phyloP scores from a whole-genome alignment of 129 eudicot genomes.

The Rutidosis leptorrhynchoides region DNA sequence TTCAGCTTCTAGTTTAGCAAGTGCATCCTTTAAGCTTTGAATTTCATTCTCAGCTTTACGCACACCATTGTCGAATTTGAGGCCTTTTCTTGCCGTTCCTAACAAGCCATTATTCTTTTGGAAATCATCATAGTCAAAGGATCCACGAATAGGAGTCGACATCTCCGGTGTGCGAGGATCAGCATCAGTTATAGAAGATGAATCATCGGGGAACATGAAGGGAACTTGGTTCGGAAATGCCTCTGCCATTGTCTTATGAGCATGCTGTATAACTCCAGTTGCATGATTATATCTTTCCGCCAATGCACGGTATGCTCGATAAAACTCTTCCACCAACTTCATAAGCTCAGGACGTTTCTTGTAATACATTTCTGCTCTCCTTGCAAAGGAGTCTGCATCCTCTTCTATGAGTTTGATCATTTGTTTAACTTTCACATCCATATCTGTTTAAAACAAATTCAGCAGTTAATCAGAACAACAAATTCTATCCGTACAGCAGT shows the following conservation, averaged over 20 bases:
- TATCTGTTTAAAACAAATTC: slow-evolving; percentile 38
- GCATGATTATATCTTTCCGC: slow-evolving; percentile 93
- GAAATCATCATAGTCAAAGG: no score
- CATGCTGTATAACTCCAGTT: slow-evolving; percentile 82
- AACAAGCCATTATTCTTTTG: no score
- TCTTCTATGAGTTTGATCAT: slow-evolving; percentile 86
- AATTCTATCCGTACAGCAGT: no score
- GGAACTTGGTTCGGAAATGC: slow-evolving; percentile 79
- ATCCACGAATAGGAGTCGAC: no score
- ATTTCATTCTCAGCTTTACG: no score
- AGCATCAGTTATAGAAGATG: slow-evolving; percentile 38
- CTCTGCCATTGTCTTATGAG: slow-evolving; percentile 82
- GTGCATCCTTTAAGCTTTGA: no score
- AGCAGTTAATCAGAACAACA: no score
- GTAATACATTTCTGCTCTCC: slow-evolving; percentile 89
- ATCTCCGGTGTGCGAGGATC: slow-evolving; percentile 66
- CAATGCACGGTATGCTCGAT: no score
- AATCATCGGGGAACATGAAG: no score
- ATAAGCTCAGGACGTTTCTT: slow-evolving; percentile 88
- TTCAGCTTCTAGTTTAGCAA: no score
- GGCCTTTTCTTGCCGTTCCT: no score
- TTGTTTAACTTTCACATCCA: slow-evolving; percentile 66
- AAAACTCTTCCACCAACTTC: slow-evolving; percentile 83
- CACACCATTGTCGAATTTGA: no score
- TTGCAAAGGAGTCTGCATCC: slow-evolving; percentile 82